Base-by-base conservation (phyloP, 2,329 filamentous ascomycete genomes). In the Cladosporium sphaerospermum region DNA sequence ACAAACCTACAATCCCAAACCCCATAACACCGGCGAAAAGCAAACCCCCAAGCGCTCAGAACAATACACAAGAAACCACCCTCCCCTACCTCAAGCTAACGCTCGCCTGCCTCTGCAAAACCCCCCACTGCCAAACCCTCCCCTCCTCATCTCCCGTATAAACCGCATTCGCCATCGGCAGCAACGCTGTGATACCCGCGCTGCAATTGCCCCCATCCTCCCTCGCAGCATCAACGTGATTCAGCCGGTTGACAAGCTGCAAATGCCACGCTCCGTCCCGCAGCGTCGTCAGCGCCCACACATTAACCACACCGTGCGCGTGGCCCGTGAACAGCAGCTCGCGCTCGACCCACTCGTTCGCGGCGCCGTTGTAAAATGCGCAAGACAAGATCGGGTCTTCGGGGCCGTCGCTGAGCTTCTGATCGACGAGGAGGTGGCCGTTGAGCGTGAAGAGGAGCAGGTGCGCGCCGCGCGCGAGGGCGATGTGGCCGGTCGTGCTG, bases 141-240 rank as follows among this genome's bases (percentile, higher is more conserved):
- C 93, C 93, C 58, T 90, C 86, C 59, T 97, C 93, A 73, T 97
- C 93, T 3, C 92, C 93, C 0, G 91, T 96, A 70, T 96, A 97
- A 9, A 97, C 84, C 57, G 85, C 80, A 57, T 86, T 84, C 50
- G 88, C 83, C 79, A 91, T 87, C 2, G 92, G 87, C 53, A 88
- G 78, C 49, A 99, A 87, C 66, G 88, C 95, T 36, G 88, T 95
- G 56, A 97, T 91, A 0, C 85, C 84, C 2, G 86, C 84, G 39
- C 62, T 66, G 54, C 74, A 75, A 57, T 78, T 79, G 34, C 69
- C 61, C 64, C 82, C 71, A 66, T 80, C 74, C 78, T 78, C 84
- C 46, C 81, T 82, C 60, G 78, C 81, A 47, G 75, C 73, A 64
- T 95, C 89, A 37, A 84, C 76, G 67, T 96, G 89, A 65, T 95